Conservation (phyloP, 1,139 yeast species). For the Maudiozyma humilis region DNA sequence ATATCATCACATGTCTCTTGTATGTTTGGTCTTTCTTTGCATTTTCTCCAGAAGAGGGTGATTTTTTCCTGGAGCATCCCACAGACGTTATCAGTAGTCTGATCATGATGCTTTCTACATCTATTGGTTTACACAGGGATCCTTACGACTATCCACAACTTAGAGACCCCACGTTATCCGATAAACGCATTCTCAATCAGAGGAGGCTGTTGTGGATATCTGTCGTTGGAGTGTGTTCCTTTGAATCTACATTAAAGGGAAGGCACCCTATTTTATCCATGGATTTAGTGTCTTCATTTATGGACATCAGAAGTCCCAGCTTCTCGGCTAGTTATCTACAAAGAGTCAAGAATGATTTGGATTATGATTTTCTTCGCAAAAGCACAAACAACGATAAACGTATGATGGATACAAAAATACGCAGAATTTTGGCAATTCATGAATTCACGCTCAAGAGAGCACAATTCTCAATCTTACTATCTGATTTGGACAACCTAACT, state of each 20-base stretch:
- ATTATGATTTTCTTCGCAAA: constrained; percentile 2
- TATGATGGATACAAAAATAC: constrained; percentile 5
- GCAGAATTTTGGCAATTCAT: constrained; percentile 14
- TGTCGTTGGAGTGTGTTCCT: constrained; percentile 19
- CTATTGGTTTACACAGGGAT: constrained; percentile 30
- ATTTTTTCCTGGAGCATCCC: constrained; percentile 29
- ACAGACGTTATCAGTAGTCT: constrained; percentile 28
- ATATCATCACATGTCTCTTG: constrained; percentile 25
- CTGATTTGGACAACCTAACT: constrained; percentile 25
- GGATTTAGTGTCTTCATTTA: constrained; percentile 16
- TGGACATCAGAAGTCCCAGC: constrained; percentile 17
- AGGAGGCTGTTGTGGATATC: constrained; percentile 28
- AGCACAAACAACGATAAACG: not conserved
- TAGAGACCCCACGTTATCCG: constrained; percentile 14
- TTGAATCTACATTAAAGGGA: constrained; percentile 27
- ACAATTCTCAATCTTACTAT: constrained; percentile 20
- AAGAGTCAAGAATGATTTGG: constrained; percentile 19
- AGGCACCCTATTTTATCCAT: constrained; percentile 20
- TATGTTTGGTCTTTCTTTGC: constrained; percentile 30
- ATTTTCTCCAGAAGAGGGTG: constrained; percentile 31
- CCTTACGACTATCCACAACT: constrained; percentile 27
- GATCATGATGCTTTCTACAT: constrained; percentile 24
- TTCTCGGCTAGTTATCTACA: constrained; percentile 17
- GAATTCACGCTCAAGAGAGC: constrained; percentile 21
- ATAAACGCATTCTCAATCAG: constrained; percentile 22